Conservation (phyloP, 1,284 basidiomycete genomes). For the Cystobasidium pallidum region DNA sequence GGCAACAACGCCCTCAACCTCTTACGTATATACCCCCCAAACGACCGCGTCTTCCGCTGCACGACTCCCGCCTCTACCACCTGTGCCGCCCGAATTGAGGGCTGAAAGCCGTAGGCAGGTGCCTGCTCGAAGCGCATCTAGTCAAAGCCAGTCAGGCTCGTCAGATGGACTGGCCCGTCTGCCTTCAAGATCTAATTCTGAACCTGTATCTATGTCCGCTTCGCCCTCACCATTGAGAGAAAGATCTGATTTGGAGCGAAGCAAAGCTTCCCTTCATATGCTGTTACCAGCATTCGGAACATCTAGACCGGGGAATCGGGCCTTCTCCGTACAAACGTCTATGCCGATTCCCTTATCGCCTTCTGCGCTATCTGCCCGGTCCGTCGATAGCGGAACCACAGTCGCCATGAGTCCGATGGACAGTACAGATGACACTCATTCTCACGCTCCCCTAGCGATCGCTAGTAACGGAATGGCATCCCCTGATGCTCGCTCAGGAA, state of each 20-base stretch:
- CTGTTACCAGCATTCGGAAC: too few relatives aligned
- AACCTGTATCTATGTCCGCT: too few relatives aligned
- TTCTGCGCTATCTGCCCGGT: background rate
- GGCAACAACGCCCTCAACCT: background rate
- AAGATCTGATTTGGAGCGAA: background rate
- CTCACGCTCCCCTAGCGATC: too few relatives aligned
- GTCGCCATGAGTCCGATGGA: background rate
- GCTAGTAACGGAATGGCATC: too few relatives aligned
- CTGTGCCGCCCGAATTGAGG: background rate
- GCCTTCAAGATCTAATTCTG: constrained; percentile 6
- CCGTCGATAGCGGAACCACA: background rate
- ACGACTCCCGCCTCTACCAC: constrained; percentile 5
- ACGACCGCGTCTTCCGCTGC: background rate
- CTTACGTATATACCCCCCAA: background rate
- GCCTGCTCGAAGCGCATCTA: background rate
- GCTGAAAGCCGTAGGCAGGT: background rate
- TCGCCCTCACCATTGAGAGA: too few relatives aligned
- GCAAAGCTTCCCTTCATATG: too few relatives aligned
- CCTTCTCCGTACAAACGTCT: background rate
- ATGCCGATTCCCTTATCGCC: background rate
- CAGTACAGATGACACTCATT: background rate
- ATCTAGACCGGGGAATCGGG: background rate
- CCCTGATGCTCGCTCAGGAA: too few relatives aligned
- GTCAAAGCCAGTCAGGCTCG: too few relatives aligned
- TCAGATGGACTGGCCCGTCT: background rate